phyloP scores from a whole-genome alignment of 2,329 filamentous ascomycete genomes.

The Juglanconis sp. region DNA sequence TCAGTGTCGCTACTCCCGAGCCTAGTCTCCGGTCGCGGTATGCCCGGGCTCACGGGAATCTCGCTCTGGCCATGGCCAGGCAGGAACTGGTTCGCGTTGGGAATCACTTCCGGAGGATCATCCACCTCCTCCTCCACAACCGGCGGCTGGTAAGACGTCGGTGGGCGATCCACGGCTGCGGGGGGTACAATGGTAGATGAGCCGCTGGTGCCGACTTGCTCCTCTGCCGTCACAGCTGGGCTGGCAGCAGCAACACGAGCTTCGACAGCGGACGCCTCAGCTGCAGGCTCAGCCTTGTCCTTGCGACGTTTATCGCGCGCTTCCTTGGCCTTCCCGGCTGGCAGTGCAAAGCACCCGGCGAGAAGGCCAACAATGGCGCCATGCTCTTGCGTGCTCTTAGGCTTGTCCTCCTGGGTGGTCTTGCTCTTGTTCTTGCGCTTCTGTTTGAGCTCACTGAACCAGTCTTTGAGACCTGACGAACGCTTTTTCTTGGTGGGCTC shows the following conservation, averaged over 20 bases:
- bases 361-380: constrained; percentile 6
- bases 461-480: neutral
- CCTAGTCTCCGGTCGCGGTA: neutral
- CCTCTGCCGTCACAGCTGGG: neutral
- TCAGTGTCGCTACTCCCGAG: neutral
- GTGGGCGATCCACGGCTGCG: neutral
- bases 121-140: neutral
- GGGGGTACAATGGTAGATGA: neutral
- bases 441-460: neutral
- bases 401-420: neutral
- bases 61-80: constrained; percentile 9
- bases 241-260: neutral
- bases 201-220: too few relatives aligned
- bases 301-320: constrained; percentile 5
- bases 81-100: neutral
- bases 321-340: constrained; percentile 3
- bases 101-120: neutral
- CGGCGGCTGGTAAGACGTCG: neutral
- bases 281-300: neutral
- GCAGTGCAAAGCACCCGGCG: constrained; percentile 1
- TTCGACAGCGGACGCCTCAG: neutral
- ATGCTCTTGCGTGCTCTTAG: neutral
- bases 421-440: neutral
- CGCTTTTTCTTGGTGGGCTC: neutral
- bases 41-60: neutral